Evolutionary conservation across 257 asterid genomes (phyloP).

Genomic region (Solanum boliviense): DNA sequence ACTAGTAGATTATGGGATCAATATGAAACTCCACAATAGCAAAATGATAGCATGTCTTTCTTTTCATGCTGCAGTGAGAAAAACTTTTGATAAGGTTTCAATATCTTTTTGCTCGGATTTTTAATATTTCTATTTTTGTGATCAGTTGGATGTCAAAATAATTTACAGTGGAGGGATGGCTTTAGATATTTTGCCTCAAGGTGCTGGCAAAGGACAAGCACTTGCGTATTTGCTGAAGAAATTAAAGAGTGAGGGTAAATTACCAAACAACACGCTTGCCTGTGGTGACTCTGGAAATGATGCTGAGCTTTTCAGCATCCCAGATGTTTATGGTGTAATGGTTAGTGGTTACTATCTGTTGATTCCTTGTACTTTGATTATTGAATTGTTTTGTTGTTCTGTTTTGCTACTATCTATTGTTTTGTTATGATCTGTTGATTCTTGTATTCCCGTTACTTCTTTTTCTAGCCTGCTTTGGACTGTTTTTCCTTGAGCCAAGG

Average conservation of each 20-base stretch:
- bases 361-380: not conserved
- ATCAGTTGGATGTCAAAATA: constrained; percentile 85
- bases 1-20: not conserved
- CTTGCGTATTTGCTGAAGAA: constrained; percentile 83
- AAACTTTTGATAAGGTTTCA: not conserved
- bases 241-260: constrained; percentile 47
- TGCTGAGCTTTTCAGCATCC: constrained; percentile 80
- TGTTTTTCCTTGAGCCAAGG: not conserved
- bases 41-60: not conserved
- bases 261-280: constrained; percentile 76
- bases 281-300: constrained; percentile 99
- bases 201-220: constrained; percentile 98
- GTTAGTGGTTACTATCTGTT: constrained; percentile 27
- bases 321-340: constrained; percentile 93
- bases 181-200: constrained; percentile 85
- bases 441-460: not conserved
- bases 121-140: constrained; percentile 10
- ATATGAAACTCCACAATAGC: too few species aligned
- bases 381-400: not conserved
- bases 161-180: constrained; percentile 98
- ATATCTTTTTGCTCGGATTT: not conserved
- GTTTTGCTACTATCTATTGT: not conserved
- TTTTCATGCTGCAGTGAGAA: not conserved
- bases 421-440: not conserved
- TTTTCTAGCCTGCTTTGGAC: not conserved